Evolutionary conservation across 148 eudicot genomes (phyloP), one percentile per base, ranked within the genome.

Genomic region (Diospyros lotus): DNA sequence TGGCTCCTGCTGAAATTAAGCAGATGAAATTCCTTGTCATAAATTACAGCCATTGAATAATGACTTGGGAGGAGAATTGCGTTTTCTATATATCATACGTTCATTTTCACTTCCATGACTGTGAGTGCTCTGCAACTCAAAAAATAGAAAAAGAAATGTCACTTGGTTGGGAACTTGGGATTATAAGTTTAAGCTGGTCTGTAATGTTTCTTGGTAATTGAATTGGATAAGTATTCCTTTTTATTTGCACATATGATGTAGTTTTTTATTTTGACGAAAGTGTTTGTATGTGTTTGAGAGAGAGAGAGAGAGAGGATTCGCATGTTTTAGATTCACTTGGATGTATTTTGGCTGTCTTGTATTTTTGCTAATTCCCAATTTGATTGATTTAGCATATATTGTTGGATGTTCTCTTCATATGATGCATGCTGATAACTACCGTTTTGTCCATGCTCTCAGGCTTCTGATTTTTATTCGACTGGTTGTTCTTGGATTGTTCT

Each of bases 341-440:
- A 18, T 17, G 9, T 28, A 48, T 48, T 48, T 48, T 48, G 52
- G 52, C 8, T 48, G 52, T 15, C 73, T 28, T 17, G 63, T 55
- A 6, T 70, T 17, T 18, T 70, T 54, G 51, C 50, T 14, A 41
- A 18, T 15, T 56, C 13, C 50, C 46, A 52, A 69, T 0, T 2
- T 53, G 42, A 3, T 53, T 70, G 39, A 52, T 62, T 39, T 18
- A 39, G 40, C 13, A 63, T 40, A 64, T 28, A 0, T 6, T n/a
- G 39, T 39, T 51, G 11, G 3, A 4, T 51, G 76, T 59, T 73
- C 46, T 15, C 44, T 58, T 61, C 50, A 46, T 38, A 13, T 14
- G 56, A 62, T 72, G 44, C 75, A 72, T 45, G 66, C 11, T 60
- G 14, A 50, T 60, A 45, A 44, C 4, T 76, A 42, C 64, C 66